phyloP scores from a whole-genome alignment of 2,329 filamentous ascomycete genomes.

The Reticulascus tulasneorum region DNA sequence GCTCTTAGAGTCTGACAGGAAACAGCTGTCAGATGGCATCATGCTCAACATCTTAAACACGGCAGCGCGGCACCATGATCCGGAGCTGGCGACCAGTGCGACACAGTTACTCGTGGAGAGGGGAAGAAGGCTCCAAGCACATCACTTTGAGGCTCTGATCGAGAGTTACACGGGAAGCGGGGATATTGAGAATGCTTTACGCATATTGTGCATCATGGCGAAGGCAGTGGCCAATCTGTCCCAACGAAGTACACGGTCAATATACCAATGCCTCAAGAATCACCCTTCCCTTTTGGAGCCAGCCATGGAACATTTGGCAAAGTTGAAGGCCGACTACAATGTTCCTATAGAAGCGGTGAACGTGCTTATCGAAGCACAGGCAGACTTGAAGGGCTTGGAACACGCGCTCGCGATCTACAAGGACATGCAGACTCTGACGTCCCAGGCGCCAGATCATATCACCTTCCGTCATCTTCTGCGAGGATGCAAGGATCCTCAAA shows the following conservation, averaged over 20 bases:
- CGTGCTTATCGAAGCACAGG: slow-evolving; percentile 30
- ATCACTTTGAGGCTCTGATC: slow-evolving; percentile 78
- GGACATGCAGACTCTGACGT: slow-evolving; percentile 23
- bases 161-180: slow-evolving; percentile 60
- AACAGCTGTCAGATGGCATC: slow-evolving; percentile 62
- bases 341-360: slow-evolving; percentile 33
- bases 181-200: slow-evolving; percentile 64
- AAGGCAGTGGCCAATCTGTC: slow-evolving; percentile 56
- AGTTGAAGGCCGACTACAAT: slow-evolving; percentile 35
- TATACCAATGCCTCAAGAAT: slow-evolving; percentile 54
- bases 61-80: slow-evolving; percentile 66
- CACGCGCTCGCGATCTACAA: slow-evolving; percentile 28
- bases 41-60: slow-evolving; percentile 67
- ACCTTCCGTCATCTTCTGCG: slow-evolving; percentile 27
- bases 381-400: slow-evolving; percentile 23
- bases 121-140: slow-evolving; percentile 51
- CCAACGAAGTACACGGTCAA: slow-evolving; percentile 55
- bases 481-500: slow-evolving; percentile 20
- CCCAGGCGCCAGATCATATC: slow-evolving; percentile 19
- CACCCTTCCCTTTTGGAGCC: slow-evolving; percentile 41
- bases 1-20: slow-evolving; percentile 40
- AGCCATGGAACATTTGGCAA: slow-evolving; percentile 53
- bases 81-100: slow-evolving; percentile 64
- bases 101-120: slow-evolving; percentile 61
- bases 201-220: slow-evolving; percentile 70